Evolutionary conservation across 441 rosid species (phyloP).

Genomic region (Erodium trifolium): DNA sequence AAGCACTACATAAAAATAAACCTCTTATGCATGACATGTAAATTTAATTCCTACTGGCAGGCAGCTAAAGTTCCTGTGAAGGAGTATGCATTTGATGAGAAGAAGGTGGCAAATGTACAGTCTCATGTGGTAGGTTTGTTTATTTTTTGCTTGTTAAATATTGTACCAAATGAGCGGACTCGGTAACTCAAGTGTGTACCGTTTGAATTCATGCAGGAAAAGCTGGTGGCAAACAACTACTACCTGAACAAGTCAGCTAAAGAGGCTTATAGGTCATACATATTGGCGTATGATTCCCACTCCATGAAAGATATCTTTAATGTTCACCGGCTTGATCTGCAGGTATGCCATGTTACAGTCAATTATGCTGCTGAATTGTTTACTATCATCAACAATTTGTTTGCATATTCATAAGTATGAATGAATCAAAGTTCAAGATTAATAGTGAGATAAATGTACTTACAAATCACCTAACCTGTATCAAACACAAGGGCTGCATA

Average conservation of each 20-base stretch:
- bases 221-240: constrained; percentile 60
- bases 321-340: constrained; percentile 86
- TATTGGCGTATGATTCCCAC: constrained; percentile 86
- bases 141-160: constrained; percentile 8
- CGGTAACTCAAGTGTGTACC: constrained; percentile 11
- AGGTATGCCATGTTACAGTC: constrained; percentile 35
- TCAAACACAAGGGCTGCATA: neutral
- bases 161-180: neutral
- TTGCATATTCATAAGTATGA: neutral
- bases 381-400: too few relatives aligned
- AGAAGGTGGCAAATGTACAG: constrained; percentile 75
- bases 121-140: constrained; percentile 60
- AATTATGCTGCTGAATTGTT: neutral
- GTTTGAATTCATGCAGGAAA: constrained; percentile 53
- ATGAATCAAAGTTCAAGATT: neutral
- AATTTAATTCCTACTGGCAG: constrained; percentile 28
- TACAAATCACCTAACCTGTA: neutral
- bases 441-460: neutral
- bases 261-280: constrained; percentile 89
- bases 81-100: constrained; percentile 79
- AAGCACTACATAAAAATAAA: neutral
- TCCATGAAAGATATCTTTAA: constrained; percentile 90
- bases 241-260: constrained; percentile 78
- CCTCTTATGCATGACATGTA: neutral
- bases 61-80: constrained; percentile 90